These are phyloP conservation scores for Cetradonia linearis DNA, from an alignment of 495 filamentous ascomycete genomes.

Conservation along the genomic window DNA sequence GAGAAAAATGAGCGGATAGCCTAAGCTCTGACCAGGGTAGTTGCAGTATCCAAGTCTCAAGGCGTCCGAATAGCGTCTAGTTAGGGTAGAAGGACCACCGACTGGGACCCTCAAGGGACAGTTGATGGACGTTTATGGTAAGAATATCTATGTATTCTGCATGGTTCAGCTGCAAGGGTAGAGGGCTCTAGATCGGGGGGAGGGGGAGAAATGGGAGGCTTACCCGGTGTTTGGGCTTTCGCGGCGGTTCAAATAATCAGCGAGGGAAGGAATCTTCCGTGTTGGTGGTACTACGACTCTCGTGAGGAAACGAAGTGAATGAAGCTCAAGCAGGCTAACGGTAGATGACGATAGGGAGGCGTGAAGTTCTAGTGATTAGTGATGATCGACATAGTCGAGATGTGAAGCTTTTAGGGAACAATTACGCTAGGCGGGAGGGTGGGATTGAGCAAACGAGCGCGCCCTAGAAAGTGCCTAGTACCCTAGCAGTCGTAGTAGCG, in stretches of 20 bases:
- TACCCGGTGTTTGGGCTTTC: constrained; percentile 2
- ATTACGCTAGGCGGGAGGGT: constrained; percentile 9
- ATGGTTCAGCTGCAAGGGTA: background rate
- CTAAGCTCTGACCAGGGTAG: constrained; percentile 18
- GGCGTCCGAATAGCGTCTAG: constrained; percentile 12
- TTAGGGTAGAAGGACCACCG: background rate
- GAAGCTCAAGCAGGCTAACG: background rate
- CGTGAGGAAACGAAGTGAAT: background rate
- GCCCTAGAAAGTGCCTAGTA: no score
- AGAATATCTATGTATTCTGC: background rate
- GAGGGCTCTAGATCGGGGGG: background rate
- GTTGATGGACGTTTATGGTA: background rate
- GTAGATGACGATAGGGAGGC: background rate
- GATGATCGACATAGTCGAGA: constrained; percentile 5
- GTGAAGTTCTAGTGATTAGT: background rate
- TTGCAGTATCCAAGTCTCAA: constrained; percentile 5
- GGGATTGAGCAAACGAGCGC: background rate
- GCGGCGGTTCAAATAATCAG: background rate
- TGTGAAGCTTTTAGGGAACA: background rate
- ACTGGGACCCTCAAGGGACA: background rate
- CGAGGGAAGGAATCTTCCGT: background rate
- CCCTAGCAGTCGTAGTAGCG: no score
- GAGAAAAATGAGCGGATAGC: constrained; percentile 24
- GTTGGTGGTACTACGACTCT: background rate
- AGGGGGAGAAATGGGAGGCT: background rate